Evolutionary conservation across 768 basidiomycete species (phyloP).

Genomic region (Rhizopogon vinicolor): DNA sequence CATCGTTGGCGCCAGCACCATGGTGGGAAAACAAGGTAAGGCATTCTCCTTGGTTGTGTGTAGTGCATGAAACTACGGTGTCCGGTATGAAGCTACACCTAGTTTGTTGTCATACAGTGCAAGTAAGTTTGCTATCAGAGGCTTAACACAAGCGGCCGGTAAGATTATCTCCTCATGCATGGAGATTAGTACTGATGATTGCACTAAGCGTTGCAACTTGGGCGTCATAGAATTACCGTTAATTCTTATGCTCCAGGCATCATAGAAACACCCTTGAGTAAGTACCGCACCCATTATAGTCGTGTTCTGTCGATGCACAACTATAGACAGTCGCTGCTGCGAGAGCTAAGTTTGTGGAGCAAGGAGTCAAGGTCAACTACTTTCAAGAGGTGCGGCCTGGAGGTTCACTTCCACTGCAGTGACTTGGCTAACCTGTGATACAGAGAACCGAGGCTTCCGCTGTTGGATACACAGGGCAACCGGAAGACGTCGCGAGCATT

Average conservation of each 20-base stretch:
- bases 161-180: not conserved
- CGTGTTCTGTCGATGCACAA: not conserved
- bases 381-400: not conserved
- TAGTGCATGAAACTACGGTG: not conserved
- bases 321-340: not conserved
- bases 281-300: not conserved
- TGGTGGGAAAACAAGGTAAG: slow-evolving; percentile 4
- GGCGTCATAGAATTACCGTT: slow-evolving; percentile 30
- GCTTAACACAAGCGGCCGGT: slow-evolving; percentile 37
- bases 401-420: not conserved
- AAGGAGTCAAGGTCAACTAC: not conserved
- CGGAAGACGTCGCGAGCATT: slow-evolving; percentile 30
- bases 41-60: not conserved
- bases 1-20: slow-evolving; percentile 40
- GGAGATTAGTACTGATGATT: not conserved
- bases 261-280: slow-evolving; percentile 30
- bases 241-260: slow-evolving; percentile 36
- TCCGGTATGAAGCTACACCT: not conserved
- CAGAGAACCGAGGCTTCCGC: not conserved
- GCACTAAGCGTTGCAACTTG: slow-evolving; percentile 22
- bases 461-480: slow-evolving; percentile 15
- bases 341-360: not conserved
- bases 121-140: slow-evolving; percentile 38
- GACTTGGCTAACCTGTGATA: not conserved
- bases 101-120: slow-evolving; percentile 21